Conservation (phyloP, 2,329 filamentous ascomycete genomes). For the Colletotrichum tropicicola region DNA sequence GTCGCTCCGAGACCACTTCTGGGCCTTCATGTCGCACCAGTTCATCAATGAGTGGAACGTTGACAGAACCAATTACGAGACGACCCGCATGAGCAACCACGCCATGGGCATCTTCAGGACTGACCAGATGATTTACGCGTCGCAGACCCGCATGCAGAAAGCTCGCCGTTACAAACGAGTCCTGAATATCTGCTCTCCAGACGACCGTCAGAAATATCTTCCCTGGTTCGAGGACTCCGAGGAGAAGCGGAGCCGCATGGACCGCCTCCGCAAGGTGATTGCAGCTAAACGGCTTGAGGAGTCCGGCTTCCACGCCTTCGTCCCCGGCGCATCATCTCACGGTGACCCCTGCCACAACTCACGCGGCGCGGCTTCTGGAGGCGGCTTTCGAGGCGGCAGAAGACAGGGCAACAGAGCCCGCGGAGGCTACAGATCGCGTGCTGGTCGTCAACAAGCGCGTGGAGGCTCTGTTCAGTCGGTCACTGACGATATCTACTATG, state of each 20-base stretch:
- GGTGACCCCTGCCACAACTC: no score
- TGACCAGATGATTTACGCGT: constrained; percentile 13
- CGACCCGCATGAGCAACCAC: background rate
- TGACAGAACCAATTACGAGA: background rate
- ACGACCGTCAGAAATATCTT: background rate
- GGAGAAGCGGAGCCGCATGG: background rate
- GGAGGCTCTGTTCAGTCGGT: no score
- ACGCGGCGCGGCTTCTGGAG: no score
- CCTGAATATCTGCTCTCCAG: constrained; percentile 1
- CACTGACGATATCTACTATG: no score
- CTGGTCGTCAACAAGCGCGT: no score
- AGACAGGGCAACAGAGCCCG: no score
- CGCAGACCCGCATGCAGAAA: constrained; percentile 7
- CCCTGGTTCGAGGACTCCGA: background rate
- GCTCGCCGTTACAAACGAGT: constrained; percentile 11
- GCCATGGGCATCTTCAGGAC: constrained; percentile 13
- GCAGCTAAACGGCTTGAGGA: background rate
- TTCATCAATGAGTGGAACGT: background rate
- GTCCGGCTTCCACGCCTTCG: background rate
- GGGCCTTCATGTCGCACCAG: background rate
- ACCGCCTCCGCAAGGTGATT: background rate
- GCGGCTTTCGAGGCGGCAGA: no score
- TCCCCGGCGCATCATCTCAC: background rate
- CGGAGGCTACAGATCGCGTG: no score
- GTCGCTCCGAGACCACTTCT: background rate